These are phyloP conservation scores for Castanea mollissima DNA, from an alignment of 306 rosid species.

Conservation along the genomic window DNA sequence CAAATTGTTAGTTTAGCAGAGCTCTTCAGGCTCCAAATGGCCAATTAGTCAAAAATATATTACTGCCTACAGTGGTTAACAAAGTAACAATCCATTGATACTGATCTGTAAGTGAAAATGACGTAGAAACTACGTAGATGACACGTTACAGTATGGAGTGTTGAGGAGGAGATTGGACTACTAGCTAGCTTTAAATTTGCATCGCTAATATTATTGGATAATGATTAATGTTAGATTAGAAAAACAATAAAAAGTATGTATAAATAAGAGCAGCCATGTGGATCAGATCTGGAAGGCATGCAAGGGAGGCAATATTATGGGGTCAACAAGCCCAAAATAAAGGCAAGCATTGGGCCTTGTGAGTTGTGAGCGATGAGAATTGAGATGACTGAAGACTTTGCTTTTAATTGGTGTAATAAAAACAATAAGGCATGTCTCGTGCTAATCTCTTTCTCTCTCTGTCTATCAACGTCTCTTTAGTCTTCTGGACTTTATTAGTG, in stretches of 20 bases:
- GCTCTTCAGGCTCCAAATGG: too few relatives aligned
- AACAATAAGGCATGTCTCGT: slow-evolving; percentile 30
- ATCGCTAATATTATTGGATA: too few relatives aligned
- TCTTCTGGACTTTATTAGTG: too few relatives aligned
- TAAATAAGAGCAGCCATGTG: neutral
- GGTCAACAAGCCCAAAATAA: slow-evolving; percentile 1
- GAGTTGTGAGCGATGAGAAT: neutral
- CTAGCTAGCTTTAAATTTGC: too few relatives aligned
- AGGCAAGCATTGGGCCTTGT: neutral
- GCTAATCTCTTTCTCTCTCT: slow-evolving; percentile 21
- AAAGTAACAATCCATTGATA: too few relatives aligned
- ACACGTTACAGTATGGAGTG: too few relatives aligned
- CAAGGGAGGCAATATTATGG: neutral
- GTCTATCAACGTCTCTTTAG: neutral
- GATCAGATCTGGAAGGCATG: neutral
- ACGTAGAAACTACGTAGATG: too few relatives aligned
- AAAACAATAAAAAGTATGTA: neutral
- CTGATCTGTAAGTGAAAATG: too few relatives aligned
- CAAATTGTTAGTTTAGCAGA: too few relatives aligned
- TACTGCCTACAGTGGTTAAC: too few relatives aligned
- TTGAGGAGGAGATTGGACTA: too few relatives aligned
- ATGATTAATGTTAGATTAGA: neutral
- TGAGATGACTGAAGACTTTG: slow-evolving; percentile 8
- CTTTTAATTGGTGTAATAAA: neutral
- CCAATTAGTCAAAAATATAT: too few relatives aligned